Evolutionary conservation across 129 eudicot genomes (phyloP), one percentile per base, ranked within the genome.

Genomic region (Tanacetum coccineum): DNA sequence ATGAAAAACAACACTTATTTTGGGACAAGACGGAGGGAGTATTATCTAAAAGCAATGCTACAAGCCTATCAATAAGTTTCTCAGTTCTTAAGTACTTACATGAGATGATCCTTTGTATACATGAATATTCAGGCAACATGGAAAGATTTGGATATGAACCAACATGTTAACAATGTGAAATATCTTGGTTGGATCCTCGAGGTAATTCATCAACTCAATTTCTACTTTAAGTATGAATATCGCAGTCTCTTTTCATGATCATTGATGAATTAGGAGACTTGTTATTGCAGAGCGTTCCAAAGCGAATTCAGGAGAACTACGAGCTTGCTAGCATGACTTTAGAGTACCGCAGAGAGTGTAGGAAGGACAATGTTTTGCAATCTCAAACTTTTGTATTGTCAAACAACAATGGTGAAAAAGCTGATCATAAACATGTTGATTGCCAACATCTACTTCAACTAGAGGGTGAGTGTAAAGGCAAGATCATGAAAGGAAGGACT

Each of bases 141-240:
- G 95, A 87, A 82, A 64, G 97, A 90, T 72, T 66, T 90, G 62
- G 97, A 91, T 81, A 83, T 81, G 45, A 87, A 87, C 66, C 87
- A 77, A 75, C 97, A 91, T 75, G 97, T 87, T 61, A 91, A 91
- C 76, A 79, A 91, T 74, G 93, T 85, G 56, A 91, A 91, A 65
- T 91, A 91, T 66, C 59, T 87, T 59, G 88, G 86, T 45, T 91
- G 87, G 95, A 80, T 91, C 70, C 85, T 91, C 15, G 96, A 91
- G 95, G 96, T 87, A 77, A 0, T n/a, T n/a, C n/a, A n/a, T 84
- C 9, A 17, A 6, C 44, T 6, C 76, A 48, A 40, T 18, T 56
- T 9, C 4, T 45, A 64, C 0, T 51, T 67, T 45, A 46, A 48
- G 10, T 20, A n/a, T 26, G 17, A 15, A 49, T 26, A 30, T 22